Base-by-base conservation (phyloP, 1,284 basidiomycete species). In the Boletellus sp. region DNA sequence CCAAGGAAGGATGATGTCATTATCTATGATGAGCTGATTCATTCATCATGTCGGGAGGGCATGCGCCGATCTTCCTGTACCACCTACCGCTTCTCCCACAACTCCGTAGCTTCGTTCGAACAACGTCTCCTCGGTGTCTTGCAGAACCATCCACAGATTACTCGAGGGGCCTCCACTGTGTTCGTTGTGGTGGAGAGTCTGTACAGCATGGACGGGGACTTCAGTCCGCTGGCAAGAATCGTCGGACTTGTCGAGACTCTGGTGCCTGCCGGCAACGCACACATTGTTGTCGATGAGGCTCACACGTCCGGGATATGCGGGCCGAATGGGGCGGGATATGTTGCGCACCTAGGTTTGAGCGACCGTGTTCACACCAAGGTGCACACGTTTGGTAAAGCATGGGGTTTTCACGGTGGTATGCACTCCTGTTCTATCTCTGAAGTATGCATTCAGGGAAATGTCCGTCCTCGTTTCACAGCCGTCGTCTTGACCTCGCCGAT, bases 341-440 rank as follows among this genome's bases (percentile, higher is more conserved):
- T 64, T 21, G 49, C 59, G 5, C 23, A 71, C 20, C 68, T 76
- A 43, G 67, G 59, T 10, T 49, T 68, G 30, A 57, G 61, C 32
- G 44, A 64, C 36, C 59, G 70, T n/a, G 65, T 79, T 3, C 64
- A 69, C 4, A 69, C 77, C 5, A 64, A 72, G 29, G 53, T 80
- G 16, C 76, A 79, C 60, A 78, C 78, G 1, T 78, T 80, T 50
- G 76, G 78, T 5, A 79, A 80, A 52, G 77, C 69, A 0, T 5
- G 72, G 82, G 41, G 80, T 80, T 14, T 81, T 79, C 21, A 83
- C 79, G 91, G 92, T 57, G 89, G 91, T 89, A 41, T 11, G 44
- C 45, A 47, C 43, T 80, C 3, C n/a, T 19, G 8, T 69, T 16
- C 34, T 7, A 2, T 20, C 6, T 17, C 9, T 26, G 27, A 5